Evolutionary conservation across 192 early-diverging fungal genomes (phyloP), one percentile per base, ranked within the genome.

Genomic region (Funneliformis geosporum): DNA sequence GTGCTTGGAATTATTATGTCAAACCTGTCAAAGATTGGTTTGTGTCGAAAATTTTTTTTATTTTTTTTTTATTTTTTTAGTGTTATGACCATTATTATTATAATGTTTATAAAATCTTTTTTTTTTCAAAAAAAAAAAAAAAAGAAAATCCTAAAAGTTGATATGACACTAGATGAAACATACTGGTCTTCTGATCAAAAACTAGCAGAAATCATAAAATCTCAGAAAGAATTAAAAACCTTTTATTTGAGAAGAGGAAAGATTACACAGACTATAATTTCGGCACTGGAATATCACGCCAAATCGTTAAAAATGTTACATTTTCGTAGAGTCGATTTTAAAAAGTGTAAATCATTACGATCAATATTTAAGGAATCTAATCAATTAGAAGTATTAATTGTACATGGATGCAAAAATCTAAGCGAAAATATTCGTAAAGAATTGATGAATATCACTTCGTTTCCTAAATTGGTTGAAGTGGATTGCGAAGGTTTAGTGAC

Each of bases 281-380:
- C 66, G 39, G 66, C 66, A 39, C 21, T 68, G 16, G 66, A 68
- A 14, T 4, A 8, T 21, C 66, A 68, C 40, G 18, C 66, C 8
- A 68, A 40, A 39, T 39, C 66, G 18, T 39, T 68, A 39, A 33
- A 39, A 42, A 33, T 68, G 27, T 39, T 68, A 21, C 38, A 39
- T 21, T 68, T 68, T 68, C 66, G 66, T 68, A 33, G 66, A 1
- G 38, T 68, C 21, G 66, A 68, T 68, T 68, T 68, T 68, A 16
- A 28, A 21, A 39, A 42, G 3, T 68, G 66, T 68, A 8, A 1
- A 16, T 68, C 66, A 68, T 18, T 68, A 21, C 8, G 8, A 39
- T 39, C 66, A 39, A 39, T 68, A 39, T 39, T 16, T 39, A 8
- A 33, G 2, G 39, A 68, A n/a, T 68, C 28, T 21, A 39, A 68